A percentile compares a stretch with the other conserved stretches of the same genome.
phyloP scores from a whole-genome alignment of 305 asterid genomes.

The Petunia hybrid region DNA sequence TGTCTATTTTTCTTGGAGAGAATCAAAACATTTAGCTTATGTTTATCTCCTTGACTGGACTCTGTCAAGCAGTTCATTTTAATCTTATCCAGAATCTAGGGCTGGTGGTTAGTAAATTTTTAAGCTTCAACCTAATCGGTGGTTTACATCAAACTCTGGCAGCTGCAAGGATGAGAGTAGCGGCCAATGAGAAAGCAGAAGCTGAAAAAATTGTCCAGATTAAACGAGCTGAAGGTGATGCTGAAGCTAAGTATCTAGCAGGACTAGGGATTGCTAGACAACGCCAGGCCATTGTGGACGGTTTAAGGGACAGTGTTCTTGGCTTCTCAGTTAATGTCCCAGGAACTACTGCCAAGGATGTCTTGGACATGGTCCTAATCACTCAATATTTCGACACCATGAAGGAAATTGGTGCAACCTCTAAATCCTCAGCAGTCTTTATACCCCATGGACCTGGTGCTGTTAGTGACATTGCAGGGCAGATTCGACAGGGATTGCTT shows the following conservation, averaged over 20 bases:
- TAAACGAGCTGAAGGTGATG: conserved; percentile 55
- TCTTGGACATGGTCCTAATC: conserved; percentile 52
- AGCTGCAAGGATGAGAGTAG: conserved; percentile 55
- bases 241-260: conserved; percentile 51
- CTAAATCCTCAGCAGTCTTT: conserved; percentile 51
- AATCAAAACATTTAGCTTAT: conserved; percentile 10
- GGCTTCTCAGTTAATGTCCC: conserved; percentile 55
- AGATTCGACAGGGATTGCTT: conserved; percentile 49
- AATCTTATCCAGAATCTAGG: not conserved
- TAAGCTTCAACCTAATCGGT: not conserved
- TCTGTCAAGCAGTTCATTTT: not conserved
- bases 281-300: conserved; percentile 57
- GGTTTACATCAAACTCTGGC: conserved; percentile 28
- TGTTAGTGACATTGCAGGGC: conserved; percentile 51
- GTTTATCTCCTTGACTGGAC: not conserved
- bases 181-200: conserved; percentile 54
- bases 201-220: conserved; percentile 56
- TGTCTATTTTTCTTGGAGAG: not conserved
- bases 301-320: conserved; percentile 53
- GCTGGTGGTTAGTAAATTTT: not conserved
- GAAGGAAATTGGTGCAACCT: conserved; percentile 52
- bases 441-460: conserved; percentile 58
- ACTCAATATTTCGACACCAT: conserved; percentile 55
- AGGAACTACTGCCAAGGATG: conserved; percentile 52
- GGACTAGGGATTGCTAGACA: conserved; percentile 56